Evolutionary conservation across 345 rosid species (phyloP).

Genomic region (Rhodamnia argentea): DNA sequence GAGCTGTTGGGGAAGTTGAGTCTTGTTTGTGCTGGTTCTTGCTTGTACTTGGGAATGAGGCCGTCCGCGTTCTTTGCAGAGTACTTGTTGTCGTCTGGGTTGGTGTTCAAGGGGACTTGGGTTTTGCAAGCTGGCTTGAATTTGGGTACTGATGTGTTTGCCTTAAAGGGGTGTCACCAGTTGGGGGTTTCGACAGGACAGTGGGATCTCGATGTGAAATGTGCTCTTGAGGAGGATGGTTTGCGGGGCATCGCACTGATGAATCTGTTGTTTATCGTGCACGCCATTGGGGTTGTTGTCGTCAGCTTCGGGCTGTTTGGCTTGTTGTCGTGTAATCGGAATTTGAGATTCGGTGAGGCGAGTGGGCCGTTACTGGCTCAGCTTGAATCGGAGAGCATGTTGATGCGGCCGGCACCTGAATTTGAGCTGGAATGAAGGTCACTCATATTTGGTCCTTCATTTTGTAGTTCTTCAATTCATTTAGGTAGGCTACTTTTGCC

Average conservation of each 20-base stretch:
- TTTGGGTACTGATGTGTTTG: slow-evolving; percentile 37
- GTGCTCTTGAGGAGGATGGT: slow-evolving; percentile 46
- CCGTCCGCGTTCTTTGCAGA: slow-evolving; percentile 42
- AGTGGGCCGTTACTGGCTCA: slow-evolving; percentile 27
- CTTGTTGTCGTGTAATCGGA: slow-evolving; percentile 19
- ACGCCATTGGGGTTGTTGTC: slow-evolving; percentile 29
- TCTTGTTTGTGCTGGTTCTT: slow-evolving; percentile 33
- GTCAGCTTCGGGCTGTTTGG: slow-evolving; percentile 21
- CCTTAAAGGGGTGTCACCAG: slow-evolving; percentile 30
- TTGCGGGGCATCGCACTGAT: slow-evolving; percentile 44
- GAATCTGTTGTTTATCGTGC: slow-evolving; percentile 39
- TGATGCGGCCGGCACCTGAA: slow-evolving; percentile 6
- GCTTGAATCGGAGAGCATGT: slow-evolving; percentile 8
- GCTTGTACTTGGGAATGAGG: slow-evolving; percentile 37
- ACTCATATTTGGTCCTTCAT: background rate
- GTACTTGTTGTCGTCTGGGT: slow-evolving; percentile 27
- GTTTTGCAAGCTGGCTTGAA: slow-evolving; percentile 38
- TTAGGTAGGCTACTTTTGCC: background rate
- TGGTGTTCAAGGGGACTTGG: slow-evolving; percentile 51
- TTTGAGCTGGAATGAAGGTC: slow-evolving; percentile 25
- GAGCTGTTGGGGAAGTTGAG: slow-evolving; percentile 26
- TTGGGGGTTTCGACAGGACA: slow-evolving; percentile 8
- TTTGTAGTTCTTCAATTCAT: background rate
- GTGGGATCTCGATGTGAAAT: slow-evolving; percentile 25
- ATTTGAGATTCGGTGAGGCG: slow-evolving; percentile 24